Evolutionary conservation across 306 rosid genomes (phyloP), one percentile per base, ranked within the genome.

Genomic region (Dicorynia guianensis): DNA sequence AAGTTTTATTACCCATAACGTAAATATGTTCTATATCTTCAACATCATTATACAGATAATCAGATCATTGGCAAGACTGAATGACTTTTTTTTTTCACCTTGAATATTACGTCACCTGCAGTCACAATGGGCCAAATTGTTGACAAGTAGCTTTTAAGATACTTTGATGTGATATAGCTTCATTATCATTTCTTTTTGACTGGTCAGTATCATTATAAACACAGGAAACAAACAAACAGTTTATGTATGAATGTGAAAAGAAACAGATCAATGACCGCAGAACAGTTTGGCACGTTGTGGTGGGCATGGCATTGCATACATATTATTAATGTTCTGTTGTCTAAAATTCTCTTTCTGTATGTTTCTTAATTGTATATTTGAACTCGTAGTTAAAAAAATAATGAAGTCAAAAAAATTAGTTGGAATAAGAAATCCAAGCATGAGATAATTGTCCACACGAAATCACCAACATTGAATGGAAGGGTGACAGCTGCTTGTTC

Each of bases 1-100:
- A 73, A 65, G 54, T 15, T 40, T 53, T 48, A 78, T 67, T 67
- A 73, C 61, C 48, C 11, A 46, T 54, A 61, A 61, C 69, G 53
- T 1, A 42, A 65, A 52, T 20, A 43, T 42, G 54, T 77, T 74
- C 54, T 40, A 59, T 58, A 54, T 65, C 65, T 56, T 15, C 62
- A 50, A 12, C 39, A 39, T 61, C 12, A 55, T 77, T 25, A 35
- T 49, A 62, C 60, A 52, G 42, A 52, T 69, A 36, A 54, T 8
- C 25, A 56, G 60, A 74, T 65, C 19, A 68, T 40, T 36, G 33
- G 19, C 76, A 17, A 11, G 59, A 33, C 14, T 50, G 9, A 57
- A 60, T 43, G 43, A 46, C 13, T 63, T 65, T 25, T 38, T n/a
- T n/a, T 42, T 46, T 67, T 48, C 12, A 8, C 17, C 33, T 52